Conservation (phyloP, 2,329 filamentous ascomycete genomes). For the Calonectria honghensis region DNA sequence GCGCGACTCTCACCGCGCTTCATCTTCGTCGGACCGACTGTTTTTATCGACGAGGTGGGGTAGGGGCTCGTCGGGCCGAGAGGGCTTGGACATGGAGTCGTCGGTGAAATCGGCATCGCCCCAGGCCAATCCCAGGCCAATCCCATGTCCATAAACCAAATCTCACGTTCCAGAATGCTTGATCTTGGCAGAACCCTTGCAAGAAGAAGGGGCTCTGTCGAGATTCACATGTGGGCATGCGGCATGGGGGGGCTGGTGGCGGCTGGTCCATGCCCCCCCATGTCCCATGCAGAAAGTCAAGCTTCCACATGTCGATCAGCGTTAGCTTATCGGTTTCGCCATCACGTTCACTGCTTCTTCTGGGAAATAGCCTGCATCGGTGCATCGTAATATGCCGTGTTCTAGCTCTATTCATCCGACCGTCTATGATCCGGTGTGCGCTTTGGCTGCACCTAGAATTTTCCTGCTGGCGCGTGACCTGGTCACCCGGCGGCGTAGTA, state of each 20-base stretch:
- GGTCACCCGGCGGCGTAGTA: conserved; percentile 5
- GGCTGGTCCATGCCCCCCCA: conserved; percentile 2
- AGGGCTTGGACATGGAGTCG: neutral
- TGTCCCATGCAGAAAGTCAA: conserved; percentile 17
- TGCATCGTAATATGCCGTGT: neutral
- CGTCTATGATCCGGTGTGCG: neutral
- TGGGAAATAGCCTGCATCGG: neutral
- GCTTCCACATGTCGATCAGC: conserved; percentile 8
- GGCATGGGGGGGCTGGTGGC: neutral
- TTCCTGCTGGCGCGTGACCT: neutral
- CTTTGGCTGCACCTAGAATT: neutral
- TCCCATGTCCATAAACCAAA: neutral
- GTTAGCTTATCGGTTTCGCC: neutral
- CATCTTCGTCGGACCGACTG: conserved; percentile 14
- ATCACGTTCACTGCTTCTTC: neutral
- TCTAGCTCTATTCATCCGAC: neutral
- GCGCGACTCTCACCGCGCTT: neutral
- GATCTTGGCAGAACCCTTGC: conserved; percentile 8
- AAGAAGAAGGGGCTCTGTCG: neutral
- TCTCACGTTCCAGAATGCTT: conserved; percentile 12
- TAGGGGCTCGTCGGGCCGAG: conserved; percentile 5
- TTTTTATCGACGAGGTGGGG: conserved; percentile 7
- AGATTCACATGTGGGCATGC: neutral
- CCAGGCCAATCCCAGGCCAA: conserved; percentile 9
- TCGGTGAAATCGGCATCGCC: neutral